Base-by-base conservation (phyloP, 169 alveolate species). In the Besnoitia besnoiti region DNA sequence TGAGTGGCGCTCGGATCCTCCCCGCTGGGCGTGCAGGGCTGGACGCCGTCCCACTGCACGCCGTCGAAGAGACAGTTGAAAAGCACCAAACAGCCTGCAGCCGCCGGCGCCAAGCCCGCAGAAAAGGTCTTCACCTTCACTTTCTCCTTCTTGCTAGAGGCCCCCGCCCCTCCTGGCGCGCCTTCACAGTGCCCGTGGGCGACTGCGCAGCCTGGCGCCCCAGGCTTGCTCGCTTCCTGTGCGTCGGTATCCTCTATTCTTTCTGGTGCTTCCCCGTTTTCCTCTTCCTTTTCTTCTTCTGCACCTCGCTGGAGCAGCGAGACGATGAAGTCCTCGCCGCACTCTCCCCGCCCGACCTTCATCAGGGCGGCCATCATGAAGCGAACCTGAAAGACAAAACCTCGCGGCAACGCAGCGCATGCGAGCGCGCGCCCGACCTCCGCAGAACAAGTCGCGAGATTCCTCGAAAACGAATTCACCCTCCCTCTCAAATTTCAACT, bases 301-400 rank as follows among this genome's bases (percentile, higher is more conserved):
- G 19, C 80, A 30, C 47, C 80, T 2, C 80, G 40, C 8, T 67
- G 10, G 39, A 67, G 44, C 44, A 67, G n/a, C 12, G 3, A 21
- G 39, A 33, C 47, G 42, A 67, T 67, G 46, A 16, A 35, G 42
- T 37, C 3, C 10, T 33, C 39, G 39, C n/a, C 80, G 42, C 80
- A 33, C 44, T 19, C 2, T 42, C 44, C 47, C 4, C 92, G 39
- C 1, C 92, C 92, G 61, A 89, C 92, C 42, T 75, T 73, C 88
- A 89, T 37, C 51, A 89, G 77, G 10, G 85, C 88, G 1, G 92
- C 85, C 92, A 89, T 89, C 92, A 89, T 89, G 77, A 47, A 89
- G 30, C 92, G 92, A 35, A 89, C 92, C 92, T 89, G 55, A 44
- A 16, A 0, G 50, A 7, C 35, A 49, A 85, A 37, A 24, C 35